Percentiles rank a stretch among this genome's conserved stretches.
These are phyloP conservation scores for Spatholobus suberectus DNA, from an alignment of 306 rosid species.

Conservation along the genomic window DNA sequence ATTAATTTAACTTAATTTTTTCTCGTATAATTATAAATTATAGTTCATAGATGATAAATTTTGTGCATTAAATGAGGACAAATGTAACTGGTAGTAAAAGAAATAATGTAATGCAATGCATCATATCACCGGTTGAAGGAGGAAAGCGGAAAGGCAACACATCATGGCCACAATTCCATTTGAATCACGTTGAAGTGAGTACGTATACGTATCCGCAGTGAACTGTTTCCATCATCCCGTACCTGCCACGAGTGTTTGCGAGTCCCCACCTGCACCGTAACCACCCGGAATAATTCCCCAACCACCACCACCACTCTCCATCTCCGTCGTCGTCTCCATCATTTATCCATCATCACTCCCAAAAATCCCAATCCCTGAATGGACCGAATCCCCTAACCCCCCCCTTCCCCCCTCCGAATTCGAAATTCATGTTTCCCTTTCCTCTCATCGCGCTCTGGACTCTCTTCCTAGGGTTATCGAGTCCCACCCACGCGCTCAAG, in stretches of 20 bases:
- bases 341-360: not conserved
- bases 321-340: conserved; percentile 18
- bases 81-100: no score
- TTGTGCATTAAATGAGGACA: no score
- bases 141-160: not conserved
- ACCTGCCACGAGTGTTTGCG: conserved; percentile 29
- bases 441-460: conserved; percentile 36
- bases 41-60: no score
- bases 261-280: conserved; percentile 24
- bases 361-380: conserved; percentile 38
- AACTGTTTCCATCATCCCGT: not conserved
- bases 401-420: not conserved
- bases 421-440: conserved; percentile 41
- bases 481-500: conserved; percentile 54
- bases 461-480: conserved; percentile 34
- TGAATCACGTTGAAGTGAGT: not conserved
- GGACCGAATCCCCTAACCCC: conserved; percentile 32
- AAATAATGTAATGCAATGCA: not conserved
- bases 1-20: no score
- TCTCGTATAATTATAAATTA: no score
- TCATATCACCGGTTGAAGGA: not conserved
- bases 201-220: not conserved
- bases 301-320: not conserved
- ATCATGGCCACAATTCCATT: no score
- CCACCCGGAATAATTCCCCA: not conserved